Evolutionary conservation across 2,329 filamentous ascomycete species (phyloP).

Genomic region (Neopestalotiopsis sp.): DNA sequence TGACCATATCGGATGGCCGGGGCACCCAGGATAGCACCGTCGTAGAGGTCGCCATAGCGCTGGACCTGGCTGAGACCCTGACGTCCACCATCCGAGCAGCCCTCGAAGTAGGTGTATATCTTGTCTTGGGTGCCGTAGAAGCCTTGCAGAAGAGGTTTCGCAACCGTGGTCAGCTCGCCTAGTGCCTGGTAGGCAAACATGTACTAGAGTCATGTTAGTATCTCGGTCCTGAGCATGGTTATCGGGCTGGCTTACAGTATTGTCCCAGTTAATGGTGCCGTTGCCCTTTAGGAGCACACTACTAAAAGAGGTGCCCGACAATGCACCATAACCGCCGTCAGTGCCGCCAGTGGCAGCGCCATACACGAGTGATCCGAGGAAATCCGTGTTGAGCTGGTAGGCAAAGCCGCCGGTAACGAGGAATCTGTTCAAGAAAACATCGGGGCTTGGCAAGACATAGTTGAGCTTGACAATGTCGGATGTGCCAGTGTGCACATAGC

Average conservation of each 20-base stretch:
- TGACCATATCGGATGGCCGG: constrained; percentile 12
- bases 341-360: constrained; percentile 13
- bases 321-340: constrained; percentile 11
- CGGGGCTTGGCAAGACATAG: constrained; percentile 18
- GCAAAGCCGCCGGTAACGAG: constrained; percentile 7
- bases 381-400: constrained; percentile 8
- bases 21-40: constrained; percentile 13
- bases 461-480: constrained; percentile 27
- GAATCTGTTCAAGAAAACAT: constrained; percentile 43
- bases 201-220: constrained; percentile 28
- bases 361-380: constrained; percentile 12
- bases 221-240: neutral
- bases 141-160: constrained; percentile 23
- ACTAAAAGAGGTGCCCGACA: constrained; percentile 12
- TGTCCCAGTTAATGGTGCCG: constrained; percentile 18
- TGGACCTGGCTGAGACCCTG: constrained; percentile 14
- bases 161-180: constrained; percentile 12
- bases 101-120: constrained; percentile 13
- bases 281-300: constrained; percentile 8
- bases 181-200: constrained; percentile 32
- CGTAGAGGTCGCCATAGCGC: constrained; percentile 9
- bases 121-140: constrained; percentile 38
- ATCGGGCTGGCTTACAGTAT: constrained; percentile 26
- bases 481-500: constrained; percentile 9
- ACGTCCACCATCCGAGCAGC: constrained; percentile 16